phyloP scores from a whole-genome alignment of 2,329 filamentous ascomycete species.

The Claviceps humidiphila region DNA sequence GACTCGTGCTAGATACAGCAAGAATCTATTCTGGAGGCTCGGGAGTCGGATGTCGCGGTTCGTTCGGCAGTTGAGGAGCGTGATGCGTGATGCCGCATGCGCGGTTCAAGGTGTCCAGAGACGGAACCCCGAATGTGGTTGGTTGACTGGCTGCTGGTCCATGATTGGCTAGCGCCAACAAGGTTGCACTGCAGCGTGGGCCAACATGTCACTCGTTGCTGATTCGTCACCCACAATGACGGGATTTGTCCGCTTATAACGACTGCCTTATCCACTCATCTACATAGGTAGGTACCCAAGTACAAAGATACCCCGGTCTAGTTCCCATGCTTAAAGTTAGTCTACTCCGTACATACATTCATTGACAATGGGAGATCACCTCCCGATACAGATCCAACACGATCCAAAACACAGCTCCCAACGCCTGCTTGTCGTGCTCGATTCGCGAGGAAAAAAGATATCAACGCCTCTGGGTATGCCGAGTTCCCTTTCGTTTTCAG shows the following conservation, averaged over 20 bases:
- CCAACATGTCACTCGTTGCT: background rate
- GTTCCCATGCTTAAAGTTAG: background rate
- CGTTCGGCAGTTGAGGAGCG: no score
- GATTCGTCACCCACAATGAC: background rate
- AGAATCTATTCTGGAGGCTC: no score
- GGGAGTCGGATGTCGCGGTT: no score
- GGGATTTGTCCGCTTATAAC: background rate
- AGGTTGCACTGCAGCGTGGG: background rate
- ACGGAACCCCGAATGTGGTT: no score
- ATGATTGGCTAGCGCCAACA: background rate
- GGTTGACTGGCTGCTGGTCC: background rate
- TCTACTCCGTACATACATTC: background rate
- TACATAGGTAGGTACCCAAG: background rate
- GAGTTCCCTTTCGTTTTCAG: background rate
- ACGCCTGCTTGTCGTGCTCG: background rate
- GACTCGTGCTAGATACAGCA: no score
- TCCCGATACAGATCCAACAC: background rate
- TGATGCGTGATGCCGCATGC: no score
- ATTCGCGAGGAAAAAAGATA: background rate
- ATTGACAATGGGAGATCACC: background rate
- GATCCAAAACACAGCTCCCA: slow-evolving; percentile 3
- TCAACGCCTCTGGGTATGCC: slow-evolving; percentile 4
- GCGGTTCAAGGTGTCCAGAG: no score
- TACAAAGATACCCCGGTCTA: background rate
- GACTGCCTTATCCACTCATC: background rate